Percentiles rank a stretch among this genome's conserved stretches.
Evolutionary conservation across 495 filamentous ascomycete genomes (phyloP).

Genomic region (Aspergillus taichungensis): DNA sequence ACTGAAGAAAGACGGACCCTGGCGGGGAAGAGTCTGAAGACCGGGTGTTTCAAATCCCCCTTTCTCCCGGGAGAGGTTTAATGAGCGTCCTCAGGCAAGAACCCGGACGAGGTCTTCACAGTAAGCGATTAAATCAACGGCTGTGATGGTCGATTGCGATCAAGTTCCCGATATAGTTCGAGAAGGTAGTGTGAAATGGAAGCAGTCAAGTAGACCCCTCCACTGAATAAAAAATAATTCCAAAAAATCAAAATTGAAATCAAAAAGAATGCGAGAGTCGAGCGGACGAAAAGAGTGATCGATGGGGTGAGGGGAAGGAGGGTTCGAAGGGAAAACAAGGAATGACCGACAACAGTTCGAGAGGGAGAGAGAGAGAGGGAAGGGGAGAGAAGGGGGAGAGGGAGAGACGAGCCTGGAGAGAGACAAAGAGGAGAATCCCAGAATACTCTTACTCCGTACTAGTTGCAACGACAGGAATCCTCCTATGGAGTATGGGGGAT

Average conservation of each 20-base stretch:
- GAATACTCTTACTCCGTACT: no score
- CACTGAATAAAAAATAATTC: no score
- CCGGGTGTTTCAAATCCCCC: constrained; percentile 16
- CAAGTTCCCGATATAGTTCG: no score
- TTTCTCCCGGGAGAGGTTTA: constrained; percentile 11
- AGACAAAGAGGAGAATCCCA: neutral
- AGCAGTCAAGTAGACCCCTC: no score
- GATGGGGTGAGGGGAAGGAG: neutral
- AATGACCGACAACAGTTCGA: constrained; percentile 1
- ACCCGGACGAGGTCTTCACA: neutral
- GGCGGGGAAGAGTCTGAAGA: constrained; percentile 11
- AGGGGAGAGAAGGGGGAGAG: neutral
- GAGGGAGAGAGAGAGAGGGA: neutral
- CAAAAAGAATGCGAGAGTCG: constrained; percentile 1
- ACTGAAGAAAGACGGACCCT: constrained; percentile 6
- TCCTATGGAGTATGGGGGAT: no score
- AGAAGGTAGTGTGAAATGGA: no score
- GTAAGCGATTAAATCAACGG: neutral
- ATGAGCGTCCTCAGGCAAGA: constrained; percentile 6
- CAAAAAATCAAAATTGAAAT: neutral
- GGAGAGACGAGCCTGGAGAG: neutral
- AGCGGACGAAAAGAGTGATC: neutral
- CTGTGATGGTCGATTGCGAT: neutral
- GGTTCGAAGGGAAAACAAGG: neutral
- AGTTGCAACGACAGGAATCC: no score